Base-by-base conservation (phyloP, 805 yeast genomes). In the Komagataella ulmi region DNA sequence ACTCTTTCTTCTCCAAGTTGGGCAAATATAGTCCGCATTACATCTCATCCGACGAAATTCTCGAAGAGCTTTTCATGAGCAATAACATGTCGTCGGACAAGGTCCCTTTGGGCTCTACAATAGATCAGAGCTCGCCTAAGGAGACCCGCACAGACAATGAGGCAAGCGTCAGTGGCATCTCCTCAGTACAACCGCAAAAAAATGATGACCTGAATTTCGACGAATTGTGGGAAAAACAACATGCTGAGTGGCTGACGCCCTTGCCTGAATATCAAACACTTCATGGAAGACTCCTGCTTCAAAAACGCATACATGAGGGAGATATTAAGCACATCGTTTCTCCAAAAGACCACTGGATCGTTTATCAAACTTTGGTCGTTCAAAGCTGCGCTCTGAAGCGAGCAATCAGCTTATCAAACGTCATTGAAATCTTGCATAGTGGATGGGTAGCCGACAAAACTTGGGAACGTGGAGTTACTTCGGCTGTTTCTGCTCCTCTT, bases 381-480 rank as follows among this genome's bases (percentile, higher is more conserved):
- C 83, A 84, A 59, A 82, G 83, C 44, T 80, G 81, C 58, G 73
- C 78, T 6, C 72, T 91, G 59, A 82, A 79, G 59, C 71, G 71
- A 52, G 86, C 89, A 14, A 71, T 91, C 66, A 88, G 86, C 64
- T 74, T 91, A 58, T 72, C 71, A 53, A 96, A 88, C 62, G 79
- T 85, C 46, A 62, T 88, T 50, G 75, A 76, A 56, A 77, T 90
- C 21, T 75, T 90, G 46, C 81, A 87, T 59, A 78, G 85, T 3
- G 97, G 97, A 17, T 90, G 98, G 98, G 74, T 76, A 14, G 82
- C 80, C 54, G 80, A 80, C 19, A 88, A 83, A 50, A 78, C 80
- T 57, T 90, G 93, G 91, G 83, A 77, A 30, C 40, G 19, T 17
- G 17, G 17, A 8, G 24, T 12, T 50, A 10, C 23, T 45, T 23